Percentiles rank a stretch among this genome's conserved stretches.
phyloP scores from a whole-genome alignment of 106 monocot species.

The Posidonia australis region DNA sequence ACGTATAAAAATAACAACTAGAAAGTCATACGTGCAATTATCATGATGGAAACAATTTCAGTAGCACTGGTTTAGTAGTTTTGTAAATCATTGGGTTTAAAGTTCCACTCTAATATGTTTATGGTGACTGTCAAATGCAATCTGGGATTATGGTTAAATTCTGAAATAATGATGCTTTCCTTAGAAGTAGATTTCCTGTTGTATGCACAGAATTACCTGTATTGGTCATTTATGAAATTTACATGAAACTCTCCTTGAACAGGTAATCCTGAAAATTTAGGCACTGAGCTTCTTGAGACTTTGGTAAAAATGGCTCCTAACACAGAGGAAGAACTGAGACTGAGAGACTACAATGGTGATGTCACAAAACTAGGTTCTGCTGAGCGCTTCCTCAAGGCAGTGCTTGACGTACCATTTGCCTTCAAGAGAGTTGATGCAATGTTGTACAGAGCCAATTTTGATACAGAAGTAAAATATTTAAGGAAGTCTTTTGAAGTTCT shows the following conservation, averaged over 20 bases:
- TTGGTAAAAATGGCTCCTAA: conserved; percentile 88
- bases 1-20: no score
- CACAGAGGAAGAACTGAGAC: conserved; percentile 72
- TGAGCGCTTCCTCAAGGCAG: conserved; percentile 56
- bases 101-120: no score
- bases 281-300: conserved; percentile 65
- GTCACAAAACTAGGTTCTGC: conserved; percentile 53
- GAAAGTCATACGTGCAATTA: no score
- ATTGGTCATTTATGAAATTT: no score
- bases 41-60: no score
- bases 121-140: no score
- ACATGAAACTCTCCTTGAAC: background rate
- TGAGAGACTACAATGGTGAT: conserved; percentile 59
- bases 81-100: no score
- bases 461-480: conserved; percentile 61
- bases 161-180: no score
- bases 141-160: no score
- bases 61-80: no score
- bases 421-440: conserved; percentile 78
- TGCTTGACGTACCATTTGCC: conserved; percentile 72
- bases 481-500: conserved; percentile 43
- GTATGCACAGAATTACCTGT: no score
- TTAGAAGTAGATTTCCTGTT: no score
- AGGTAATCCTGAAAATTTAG: conserved; percentile 69
- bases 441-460: conserved; percentile 74